phyloP scores from a whole-genome alignment of 148 eudicot species.

The Rhododendron ferrugineum region DNA sequence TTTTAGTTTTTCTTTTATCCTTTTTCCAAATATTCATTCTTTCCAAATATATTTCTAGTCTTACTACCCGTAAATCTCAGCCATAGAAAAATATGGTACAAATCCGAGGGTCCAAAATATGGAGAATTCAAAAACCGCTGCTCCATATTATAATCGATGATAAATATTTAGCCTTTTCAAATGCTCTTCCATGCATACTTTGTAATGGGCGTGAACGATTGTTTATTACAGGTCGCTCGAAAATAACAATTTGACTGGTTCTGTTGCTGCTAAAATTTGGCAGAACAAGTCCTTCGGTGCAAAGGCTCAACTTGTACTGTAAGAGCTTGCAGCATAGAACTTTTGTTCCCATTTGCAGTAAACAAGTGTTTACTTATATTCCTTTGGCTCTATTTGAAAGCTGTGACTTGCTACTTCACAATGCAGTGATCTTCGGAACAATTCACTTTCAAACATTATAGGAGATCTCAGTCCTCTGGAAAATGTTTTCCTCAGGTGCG shows the following conservation, averaged over 20 bases:
- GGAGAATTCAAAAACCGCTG: too few relatives aligned
- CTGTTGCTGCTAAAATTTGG: constrained; percentile 69
- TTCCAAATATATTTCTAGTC: too few relatives aligned
- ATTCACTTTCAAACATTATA: constrained; percentile 45
- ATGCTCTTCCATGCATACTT: neutral
- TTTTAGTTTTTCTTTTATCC: too few relatives aligned
- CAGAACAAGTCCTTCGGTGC: constrained; percentile 36
- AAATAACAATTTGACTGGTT: constrained; percentile 58
- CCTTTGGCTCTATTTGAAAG: constrained; percentile 1
- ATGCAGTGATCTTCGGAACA: constrained; percentile 76
- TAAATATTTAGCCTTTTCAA: constrained; percentile 1
- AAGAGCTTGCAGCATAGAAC: constrained; percentile 26
- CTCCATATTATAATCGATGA: neutral
- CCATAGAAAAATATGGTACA: too few relatives aligned
- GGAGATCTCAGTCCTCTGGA: constrained; percentile 53
- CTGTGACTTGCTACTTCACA: constrained; percentile 13
- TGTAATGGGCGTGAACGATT: constrained; percentile 2
- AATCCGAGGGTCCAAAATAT: too few relatives aligned
- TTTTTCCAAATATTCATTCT: too few relatives aligned
- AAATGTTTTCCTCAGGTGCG: constrained; percentile 66
- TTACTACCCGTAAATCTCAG: too few relatives aligned
- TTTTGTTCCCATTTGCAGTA: neutral
- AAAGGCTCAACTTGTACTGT: constrained; percentile 55
- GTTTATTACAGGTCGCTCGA: constrained; percentile 46
- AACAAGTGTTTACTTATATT: neutral